Percentiles rank a stretch among this genome's conserved stretches.
Conservation (phyloP, 441 rosid genomes). For the Iberis amara region DNA sequence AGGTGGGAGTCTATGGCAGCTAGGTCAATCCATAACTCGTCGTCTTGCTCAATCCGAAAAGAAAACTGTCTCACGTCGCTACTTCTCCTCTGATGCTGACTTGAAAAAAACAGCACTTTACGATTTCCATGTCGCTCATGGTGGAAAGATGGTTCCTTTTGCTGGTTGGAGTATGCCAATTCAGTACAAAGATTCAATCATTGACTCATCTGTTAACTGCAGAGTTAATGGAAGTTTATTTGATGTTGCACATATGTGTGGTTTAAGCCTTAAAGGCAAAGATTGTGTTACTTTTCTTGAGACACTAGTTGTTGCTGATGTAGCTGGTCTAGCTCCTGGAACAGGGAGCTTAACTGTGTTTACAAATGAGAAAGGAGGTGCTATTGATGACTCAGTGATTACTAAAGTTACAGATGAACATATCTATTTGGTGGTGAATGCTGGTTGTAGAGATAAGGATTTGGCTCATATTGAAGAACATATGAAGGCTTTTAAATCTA, state of each 20-base stretch:
- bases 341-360: conserved; percentile 86
- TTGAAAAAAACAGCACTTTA: conserved; percentile 81
- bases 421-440: conserved; percentile 90
- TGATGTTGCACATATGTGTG: conserved; percentile 97
- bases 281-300: conserved; percentile 80
- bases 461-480: conserved; percentile 92
- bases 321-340: conserved; percentile 71
- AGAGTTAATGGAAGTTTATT: conserved; percentile 80
- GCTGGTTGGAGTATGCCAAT: conserved; percentile 99
- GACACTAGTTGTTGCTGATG: conserved; percentile 87
- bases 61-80: conserved; percentile 55
- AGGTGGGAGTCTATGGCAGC: conserved; percentile 89
- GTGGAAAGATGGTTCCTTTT: conserved; percentile 94
- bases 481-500: conserved; percentile 81
- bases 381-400: conserved; percentile 92
- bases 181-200: conserved; percentile 94
- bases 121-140: conserved; percentile 72
- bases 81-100: conserved; percentile 67
- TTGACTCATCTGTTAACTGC: conserved; percentile 91
- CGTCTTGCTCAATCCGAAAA: conserved; percentile 71
- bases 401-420: conserved; percentile 76
- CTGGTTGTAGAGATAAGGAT: conserved; percentile 97
- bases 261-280: conserved; percentile 89
- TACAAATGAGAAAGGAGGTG: conserved; percentile 90
- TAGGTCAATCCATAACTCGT: conserved; percentile 81